Conservation (phyloP, 176 grass and related monocot genomes). For the Eragrostis nindensis region DNA sequence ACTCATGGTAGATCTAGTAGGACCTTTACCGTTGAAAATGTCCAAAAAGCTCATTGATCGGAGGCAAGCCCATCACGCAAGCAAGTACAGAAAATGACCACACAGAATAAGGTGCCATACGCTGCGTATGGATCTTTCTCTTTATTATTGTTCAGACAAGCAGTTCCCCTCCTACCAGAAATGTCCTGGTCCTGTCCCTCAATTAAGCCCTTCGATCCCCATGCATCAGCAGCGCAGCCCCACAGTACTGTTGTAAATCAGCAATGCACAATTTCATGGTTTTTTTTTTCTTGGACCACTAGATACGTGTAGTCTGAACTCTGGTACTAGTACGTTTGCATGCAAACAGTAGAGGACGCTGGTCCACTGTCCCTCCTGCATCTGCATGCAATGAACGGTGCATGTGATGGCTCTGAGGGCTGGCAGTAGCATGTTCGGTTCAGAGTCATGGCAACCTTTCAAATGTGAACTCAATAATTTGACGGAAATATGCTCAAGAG, state of each 20-base stretch:
- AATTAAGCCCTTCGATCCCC: neutral
- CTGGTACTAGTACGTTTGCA: neutral
- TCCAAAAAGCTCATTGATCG: neutral
- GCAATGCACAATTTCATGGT: neutral
- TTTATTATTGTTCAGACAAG: neutral
- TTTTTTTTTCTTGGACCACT: conserved; percentile 27
- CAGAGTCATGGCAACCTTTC: neutral
- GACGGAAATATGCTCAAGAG: neutral
- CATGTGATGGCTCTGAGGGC: conserved; percentile 39
- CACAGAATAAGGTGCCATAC: neutral
- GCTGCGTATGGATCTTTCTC: neutral
- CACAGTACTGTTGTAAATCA: neutral
- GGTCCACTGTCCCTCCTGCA: neutral
- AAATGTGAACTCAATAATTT: conserved; percentile 1
- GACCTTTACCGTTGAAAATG: neutral
- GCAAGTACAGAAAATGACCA: neutral
- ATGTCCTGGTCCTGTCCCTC: neutral
- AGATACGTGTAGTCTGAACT: neutral
- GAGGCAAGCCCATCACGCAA: neutral
- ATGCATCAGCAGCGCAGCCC: neutral
- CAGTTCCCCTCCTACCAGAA: neutral
- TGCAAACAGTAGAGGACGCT: neutral
- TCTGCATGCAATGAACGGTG: conserved; percentile 23
- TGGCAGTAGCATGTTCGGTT: neutral
- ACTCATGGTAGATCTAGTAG: neutral